phyloP scores from a whole-genome alignment of 176 grass and related monocot genomes.

The Phoenix roebelenii region DNA sequence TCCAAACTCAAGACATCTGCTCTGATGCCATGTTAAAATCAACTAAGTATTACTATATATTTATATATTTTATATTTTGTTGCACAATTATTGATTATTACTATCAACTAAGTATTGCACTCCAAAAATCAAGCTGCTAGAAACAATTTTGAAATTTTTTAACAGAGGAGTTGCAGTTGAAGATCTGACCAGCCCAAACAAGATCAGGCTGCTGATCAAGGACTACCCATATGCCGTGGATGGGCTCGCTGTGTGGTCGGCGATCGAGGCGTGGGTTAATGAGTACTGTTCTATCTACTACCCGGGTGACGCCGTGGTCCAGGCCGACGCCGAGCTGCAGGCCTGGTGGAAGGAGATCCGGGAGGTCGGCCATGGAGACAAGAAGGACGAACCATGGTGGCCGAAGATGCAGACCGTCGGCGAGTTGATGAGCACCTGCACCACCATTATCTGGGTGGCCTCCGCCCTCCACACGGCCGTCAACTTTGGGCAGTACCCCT shows the following conservation, averaged over 20 bases:
- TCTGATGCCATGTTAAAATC: too few species aligned
- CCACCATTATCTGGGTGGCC: conserved; percentile 18
- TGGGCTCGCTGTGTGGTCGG: not conserved
- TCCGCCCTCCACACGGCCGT: conserved; percentile 21
- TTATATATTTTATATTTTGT: too few species aligned
- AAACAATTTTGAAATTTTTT: too few species aligned
- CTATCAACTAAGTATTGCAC: too few species aligned
- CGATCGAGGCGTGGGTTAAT: not conserved
- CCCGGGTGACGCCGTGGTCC: not conserved
- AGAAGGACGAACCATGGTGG: conserved; percentile 9
- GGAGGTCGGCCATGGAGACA: conserved; percentile 8
- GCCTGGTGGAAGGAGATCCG: conserved; percentile 9
- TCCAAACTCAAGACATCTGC: too few species aligned
- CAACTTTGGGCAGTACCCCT: conserved; percentile 24
- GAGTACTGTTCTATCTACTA: conserved; percentile 8
- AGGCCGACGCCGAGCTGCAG: not conserved
- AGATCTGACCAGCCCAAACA: not conserved
- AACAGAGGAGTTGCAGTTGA: not conserved
- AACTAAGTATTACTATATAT: too few species aligned
- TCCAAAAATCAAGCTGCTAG: too few species aligned
- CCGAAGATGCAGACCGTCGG: not conserved
- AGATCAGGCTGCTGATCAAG: not conserved
- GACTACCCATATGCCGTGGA: conserved; percentile 2
- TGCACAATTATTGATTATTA: too few species aligned
- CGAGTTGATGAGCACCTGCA: conserved; percentile 1